These are phyloP conservation scores for Apostasia ramifera DNA, from an alignment of 106 monocot species.

Conservation along the genomic window DNA sequence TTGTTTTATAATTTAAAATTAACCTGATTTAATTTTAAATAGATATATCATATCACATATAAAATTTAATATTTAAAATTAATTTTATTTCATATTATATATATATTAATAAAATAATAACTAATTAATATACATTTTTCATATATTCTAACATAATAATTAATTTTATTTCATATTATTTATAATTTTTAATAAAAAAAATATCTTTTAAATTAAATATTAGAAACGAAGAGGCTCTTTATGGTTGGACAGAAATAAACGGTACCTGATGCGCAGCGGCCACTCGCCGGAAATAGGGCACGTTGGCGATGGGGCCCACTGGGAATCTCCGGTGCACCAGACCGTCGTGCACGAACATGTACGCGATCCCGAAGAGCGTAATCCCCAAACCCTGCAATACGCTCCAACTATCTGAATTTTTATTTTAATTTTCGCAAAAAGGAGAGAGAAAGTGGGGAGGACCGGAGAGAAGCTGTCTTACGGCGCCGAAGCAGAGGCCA, in stretches of 20 bases:
- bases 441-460: background rate
- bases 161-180: too few species aligned
- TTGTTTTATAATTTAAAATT: too few species aligned
- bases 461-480: conserved; percentile 8
- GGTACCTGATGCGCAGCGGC: conserved; percentile 84
- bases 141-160: background rate
- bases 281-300: conserved; percentile 80
- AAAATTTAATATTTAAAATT: too few species aligned
- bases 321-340: conserved; percentile 91
- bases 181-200: too few species aligned
- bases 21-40: too few species aligned
- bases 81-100: too few species aligned
- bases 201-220: background rate
- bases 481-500: conserved; percentile 95
- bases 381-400: conserved; percentile 73
- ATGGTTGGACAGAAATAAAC: background rate
- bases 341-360: conserved; percentile 96
- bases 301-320: conserved; percentile 82
- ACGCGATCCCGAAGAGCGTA: conserved; percentile 82
- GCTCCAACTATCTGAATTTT: conserved; percentile 7
- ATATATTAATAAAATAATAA: background rate
- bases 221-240: background rate
- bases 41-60: too few species aligned
- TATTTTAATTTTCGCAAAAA: background rate
- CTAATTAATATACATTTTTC: background rate